A percentile compares a stretch with the other conserved stretches of the same genome.
Conservation (phyloP, 1,139 yeast genomes). For the Hansenula sp. region DNA sequence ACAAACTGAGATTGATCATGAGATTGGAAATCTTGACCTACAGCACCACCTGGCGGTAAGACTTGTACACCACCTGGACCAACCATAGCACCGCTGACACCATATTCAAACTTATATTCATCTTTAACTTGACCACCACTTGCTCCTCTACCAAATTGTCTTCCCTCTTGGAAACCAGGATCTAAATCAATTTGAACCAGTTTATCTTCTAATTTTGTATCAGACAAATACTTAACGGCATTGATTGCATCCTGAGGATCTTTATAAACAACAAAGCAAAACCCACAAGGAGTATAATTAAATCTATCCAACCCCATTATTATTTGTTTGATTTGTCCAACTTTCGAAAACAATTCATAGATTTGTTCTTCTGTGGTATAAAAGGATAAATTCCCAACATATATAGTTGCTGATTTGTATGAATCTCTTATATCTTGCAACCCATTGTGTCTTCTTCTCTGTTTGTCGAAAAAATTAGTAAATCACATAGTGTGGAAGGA, state of each 20-base stretch:
- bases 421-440: conserved; percentile 62
- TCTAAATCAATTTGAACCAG: conserved; percentile 81
- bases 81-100: conserved; percentile 48
- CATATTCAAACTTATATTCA: conserved; percentile 52
- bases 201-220: conserved; percentile 79
- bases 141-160: conserved; percentile 91
- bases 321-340: conserved; percentile 69
- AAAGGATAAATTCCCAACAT: conserved; percentile 83
- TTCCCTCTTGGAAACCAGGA: conserved; percentile 91
- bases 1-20: not conserved
- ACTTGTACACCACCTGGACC: conserved; percentile 47
- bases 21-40: not conserved
- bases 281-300: conserved; percentile 91
- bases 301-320: conserved; percentile 93
- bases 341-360: conserved; percentile 72
- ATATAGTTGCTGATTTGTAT: conserved; percentile 67
- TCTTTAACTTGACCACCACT: conserved; percentile 83
- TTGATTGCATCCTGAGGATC: conserved; percentile 67
- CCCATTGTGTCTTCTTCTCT: conserved; percentile 30
- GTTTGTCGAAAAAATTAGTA: not conserved
- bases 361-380: conserved; percentile 93
- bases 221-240: conserved; percentile 76
- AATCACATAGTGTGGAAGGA: no score
- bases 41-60: not conserved
- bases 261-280: conserved; percentile 81